Evolutionary conservation across 352 stramenopile genomes (phyloP).

Genomic region (Globisporangium carolinianum): DNA sequence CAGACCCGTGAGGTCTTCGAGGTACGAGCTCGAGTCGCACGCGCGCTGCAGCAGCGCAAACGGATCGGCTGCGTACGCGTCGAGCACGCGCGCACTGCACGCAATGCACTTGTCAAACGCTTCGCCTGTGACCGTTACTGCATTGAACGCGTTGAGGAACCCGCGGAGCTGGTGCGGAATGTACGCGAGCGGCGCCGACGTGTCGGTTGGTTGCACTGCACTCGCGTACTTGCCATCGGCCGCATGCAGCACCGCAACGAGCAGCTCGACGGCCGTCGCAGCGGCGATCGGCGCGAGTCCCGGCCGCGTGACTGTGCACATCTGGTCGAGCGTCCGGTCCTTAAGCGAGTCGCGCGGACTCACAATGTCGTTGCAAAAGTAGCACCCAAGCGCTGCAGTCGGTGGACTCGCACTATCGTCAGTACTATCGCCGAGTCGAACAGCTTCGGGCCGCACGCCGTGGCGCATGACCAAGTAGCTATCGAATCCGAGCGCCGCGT

Average conservation of each 20-base stretch:
- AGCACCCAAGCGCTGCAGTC: conserved; percentile 86
- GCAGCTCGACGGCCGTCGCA: conserved; percentile 94
- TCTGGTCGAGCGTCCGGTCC: conserved; percentile 98
- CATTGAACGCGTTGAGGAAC: conserved; percentile 90
- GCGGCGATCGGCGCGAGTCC: conserved; percentile 91
- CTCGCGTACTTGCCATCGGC: conserved; percentile 62
- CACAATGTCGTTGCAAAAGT: conserved; percentile 99
- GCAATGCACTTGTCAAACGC: conserved; percentile 95
- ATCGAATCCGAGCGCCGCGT: conserved; percentile 90
- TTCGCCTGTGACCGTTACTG: conserved; percentile 76
- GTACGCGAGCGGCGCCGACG: conserved; percentile 58
- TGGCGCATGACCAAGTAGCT: conserved; percentile 98
- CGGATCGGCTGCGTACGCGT: conserved; percentile 60
- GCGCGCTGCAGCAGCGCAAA: conserved; percentile 50
- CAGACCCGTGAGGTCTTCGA: conserved; percentile 78
- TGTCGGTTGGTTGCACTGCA: conserved; percentile 51
- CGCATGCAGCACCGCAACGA: conserved; percentile 94
- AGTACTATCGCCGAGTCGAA: neutral
- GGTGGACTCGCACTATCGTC: neutral
- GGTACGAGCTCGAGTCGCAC: conserved; percentile 62
- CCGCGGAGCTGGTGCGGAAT: conserved; percentile 95
- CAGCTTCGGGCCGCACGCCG: conserved; percentile 38
- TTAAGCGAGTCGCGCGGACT: conserved; percentile 95
- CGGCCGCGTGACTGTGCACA: conserved; percentile 98
- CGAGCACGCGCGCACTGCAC: conserved; percentile 88